Evolutionary conservation across 805 yeast genomes (phyloP), one percentile per base, ranked within the genome.

Genomic region (Hanseniaspora hatyaiensis): DNA sequence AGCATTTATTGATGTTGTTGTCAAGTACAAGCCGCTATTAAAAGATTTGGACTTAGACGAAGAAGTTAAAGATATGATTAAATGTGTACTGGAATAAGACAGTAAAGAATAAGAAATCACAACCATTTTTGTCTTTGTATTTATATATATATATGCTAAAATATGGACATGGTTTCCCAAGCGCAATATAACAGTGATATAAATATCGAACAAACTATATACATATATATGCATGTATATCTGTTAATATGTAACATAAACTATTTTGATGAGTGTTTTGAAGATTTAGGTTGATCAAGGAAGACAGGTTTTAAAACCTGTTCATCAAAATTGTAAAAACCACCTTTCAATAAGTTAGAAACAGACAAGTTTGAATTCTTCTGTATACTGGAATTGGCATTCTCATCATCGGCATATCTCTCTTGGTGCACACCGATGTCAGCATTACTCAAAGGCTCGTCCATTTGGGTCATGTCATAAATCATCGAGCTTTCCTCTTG

Each of bases 221-320:
- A 39, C 28, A 28, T 39, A 39, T 39, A 16, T 26, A 19, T 20
- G 28, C 20, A n/a, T 15, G 6, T 33, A 33, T 13, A 6, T 33
- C 12, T 16, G 8, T 5, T 12, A 5, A 33, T 8, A 32, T 16
- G 8, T n/a, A n/a, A n/a, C n/a, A n/a, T n/a, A n/a, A n/a, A n/a
- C n/a, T n/a, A n/a, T 28, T 40, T 33, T 16, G 47, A 30, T 8
- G 39, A 24, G 18, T 39, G 16, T 36, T 16, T 41, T 18, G 36
- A 24, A 23, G 22, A 13, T 32, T 38, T 49, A 11, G 51, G 51
- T 18, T 49, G 69, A 56, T 89, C 97, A 50, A 88, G 71, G 46
- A 89, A 72, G 0, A 86, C 95, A 1, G 96, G 96, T 62, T 88
- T 88, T 56, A 92, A 70, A 19, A 92, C 92, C 59, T 85, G 85